Evolutionary conservation across 306 rosid genomes (phyloP), one percentile per base, ranked within the genome.

Genomic region (Hippophae tibetana): DNA sequence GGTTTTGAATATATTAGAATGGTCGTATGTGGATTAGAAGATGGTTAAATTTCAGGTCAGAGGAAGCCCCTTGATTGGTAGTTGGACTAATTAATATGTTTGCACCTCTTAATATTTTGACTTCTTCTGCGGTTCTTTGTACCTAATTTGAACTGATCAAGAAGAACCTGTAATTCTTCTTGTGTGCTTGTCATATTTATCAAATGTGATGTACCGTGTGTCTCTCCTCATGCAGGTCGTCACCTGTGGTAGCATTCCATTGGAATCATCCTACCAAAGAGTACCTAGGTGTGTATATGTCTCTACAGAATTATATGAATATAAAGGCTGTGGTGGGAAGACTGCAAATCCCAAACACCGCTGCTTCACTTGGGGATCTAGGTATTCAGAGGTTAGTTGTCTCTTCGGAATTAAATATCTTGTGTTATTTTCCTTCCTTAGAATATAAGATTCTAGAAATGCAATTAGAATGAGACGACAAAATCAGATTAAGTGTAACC

Each of bases 201-300:
- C 27, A 42, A 58, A 44, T 46, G 46, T 14, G 48, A 55, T 58
- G 38, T 61, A 27, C 56, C 38, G 9, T 69, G 13, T 47, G 10
- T 56, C 12, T 56, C 66, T 47, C 71, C 71, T 65, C 65, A 9
- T 77, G 82, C 72, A 93, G 99, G 95, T 93, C 65, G 99, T 93
- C 61, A 93, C 99, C 26, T 93, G 99, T 61, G 97, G 99, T 66
- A 93, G 99, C 67, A 93, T 93, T 75, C 95, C 99, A 60, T 62
- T 93, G 80, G 99, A 93, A 73, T 82, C 97, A 10, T 88, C 99
- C 45, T 93, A 93, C 81, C 99, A 88, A 68, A 82, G 82, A 65
- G 72, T 84, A 49, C 60, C 90, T 12, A 82, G 99, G 79, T 93
- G 99, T 54, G 94, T 88, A 1, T 88, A 88, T 60, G 84, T 88